Conservation (phyloP, 2,329 filamentous ascomycete genomes). For the Ophiocordyceps camponoti-rufipedis region DNA sequence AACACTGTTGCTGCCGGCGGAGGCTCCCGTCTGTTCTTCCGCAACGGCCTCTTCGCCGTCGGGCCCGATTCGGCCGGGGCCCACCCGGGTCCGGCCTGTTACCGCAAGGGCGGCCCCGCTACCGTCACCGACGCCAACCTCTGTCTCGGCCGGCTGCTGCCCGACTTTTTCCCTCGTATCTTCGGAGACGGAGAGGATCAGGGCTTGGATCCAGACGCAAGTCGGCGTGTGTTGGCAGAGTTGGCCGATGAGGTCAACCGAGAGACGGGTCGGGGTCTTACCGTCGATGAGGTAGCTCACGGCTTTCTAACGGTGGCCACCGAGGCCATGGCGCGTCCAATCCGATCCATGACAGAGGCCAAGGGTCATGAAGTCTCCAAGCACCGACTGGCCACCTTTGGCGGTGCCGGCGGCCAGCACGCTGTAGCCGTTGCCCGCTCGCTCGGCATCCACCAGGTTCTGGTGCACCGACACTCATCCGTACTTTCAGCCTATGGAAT, state of each 20-base stretch:
- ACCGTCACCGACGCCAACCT: constrained; percentile 59
- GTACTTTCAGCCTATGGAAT: constrained; percentile 28
- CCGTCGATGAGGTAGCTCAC: constrained; percentile 14
- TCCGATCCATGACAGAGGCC: constrained; percentile 16
- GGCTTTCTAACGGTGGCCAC: constrained; percentile 19
- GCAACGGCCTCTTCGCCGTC: constrained; percentile 55
- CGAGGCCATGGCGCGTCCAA: constrained; percentile 17
- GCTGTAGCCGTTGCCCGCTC: constrained; percentile 22
- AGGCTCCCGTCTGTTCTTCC: constrained; percentile 51
- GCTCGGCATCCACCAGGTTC: constrained; percentile 22
- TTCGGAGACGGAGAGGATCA: constrained; percentile 8
- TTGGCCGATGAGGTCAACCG: constrained; percentile 23
- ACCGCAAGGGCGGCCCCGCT: constrained; percentile 52
- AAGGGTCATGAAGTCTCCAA: constrained; percentile 16
- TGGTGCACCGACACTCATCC: constrained; percentile 25
- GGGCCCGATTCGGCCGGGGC: constrained; percentile 55
- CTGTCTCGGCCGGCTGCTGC: constrained; percentile 38
- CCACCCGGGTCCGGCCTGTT: constrained; percentile 54
- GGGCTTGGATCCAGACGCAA: constrained; percentile 19
- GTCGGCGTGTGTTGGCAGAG: constrained; percentile 17
- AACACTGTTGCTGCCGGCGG: constrained; percentile 66
- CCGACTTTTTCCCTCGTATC: constrained; percentile 55
- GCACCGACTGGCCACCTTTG: constrained; percentile 18
- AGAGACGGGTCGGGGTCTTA: constrained; percentile 10
- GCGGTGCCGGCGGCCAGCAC: constrained; percentile 23